A percentile compares a stretch with the other conserved stretches of the same genome.
These are phyloP conservation scores for Trichoderma asperelloides DNA, from an alignment of 495 filamentous ascomycete species.

Conservation along the genomic window DNA sequence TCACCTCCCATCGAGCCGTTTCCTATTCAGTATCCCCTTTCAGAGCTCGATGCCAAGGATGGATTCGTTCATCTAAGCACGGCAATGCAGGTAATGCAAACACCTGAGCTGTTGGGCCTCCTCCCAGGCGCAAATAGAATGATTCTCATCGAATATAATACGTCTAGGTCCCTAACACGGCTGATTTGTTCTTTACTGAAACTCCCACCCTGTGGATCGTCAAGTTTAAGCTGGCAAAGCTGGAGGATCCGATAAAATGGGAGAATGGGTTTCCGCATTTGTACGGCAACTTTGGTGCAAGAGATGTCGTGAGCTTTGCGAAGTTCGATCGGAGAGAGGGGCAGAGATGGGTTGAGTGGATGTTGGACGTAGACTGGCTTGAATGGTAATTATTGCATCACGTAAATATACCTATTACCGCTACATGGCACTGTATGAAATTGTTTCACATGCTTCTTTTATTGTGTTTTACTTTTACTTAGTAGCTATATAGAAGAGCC, in stretches of 20 bases:
- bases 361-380: conserved; percentile 15
- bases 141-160: background rate
- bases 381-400: background rate
- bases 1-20: conserved; percentile 37
- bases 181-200: conserved; percentile 36
- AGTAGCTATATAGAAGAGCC: background rate
- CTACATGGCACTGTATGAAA: background rate
- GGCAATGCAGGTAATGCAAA: conserved; percentile 30
- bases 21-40: conserved; percentile 37
- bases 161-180: conserved; percentile 38
- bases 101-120: no score
- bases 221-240: conserved; percentile 25
- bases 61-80: conserved; percentile 46
- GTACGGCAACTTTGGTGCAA: conserved; percentile 38
- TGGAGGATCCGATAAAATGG: conserved; percentile 29
- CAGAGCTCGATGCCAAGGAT: conserved; percentile 40
- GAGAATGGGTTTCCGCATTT: conserved; percentile 40
- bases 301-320: conserved; percentile 26
- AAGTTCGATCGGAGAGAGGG: conserved; percentile 23
- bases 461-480: background rate
- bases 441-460: background rate
- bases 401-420: background rate
- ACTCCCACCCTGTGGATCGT: conserved; percentile 30
- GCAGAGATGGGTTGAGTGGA: conserved; percentile 27
- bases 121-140: background rate